Conservation (phyloP, 371 early-diverging fungal species). For the Amoeboaphelidium occidentale region DNA sequence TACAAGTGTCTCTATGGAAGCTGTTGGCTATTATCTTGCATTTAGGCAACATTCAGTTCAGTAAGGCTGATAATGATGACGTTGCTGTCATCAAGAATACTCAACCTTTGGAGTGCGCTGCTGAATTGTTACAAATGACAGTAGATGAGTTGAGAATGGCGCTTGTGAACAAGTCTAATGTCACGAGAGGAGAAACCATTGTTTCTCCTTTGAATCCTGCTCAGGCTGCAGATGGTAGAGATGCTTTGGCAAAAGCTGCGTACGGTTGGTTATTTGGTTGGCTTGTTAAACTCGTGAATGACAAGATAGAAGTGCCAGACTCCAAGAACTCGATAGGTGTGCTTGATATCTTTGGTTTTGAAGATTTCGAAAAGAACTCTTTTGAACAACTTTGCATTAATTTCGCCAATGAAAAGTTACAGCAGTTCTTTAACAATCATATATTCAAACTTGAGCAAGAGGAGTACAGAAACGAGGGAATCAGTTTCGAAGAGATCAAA, state of each 20-base stretch:
- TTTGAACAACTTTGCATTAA: constrained; percentile 40
- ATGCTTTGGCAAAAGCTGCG: constrained; percentile 20
- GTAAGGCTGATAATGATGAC: not conserved
- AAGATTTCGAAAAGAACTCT: constrained; percentile 29
- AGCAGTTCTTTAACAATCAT: constrained; percentile 33
- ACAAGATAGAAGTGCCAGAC: constrained; percentile 5
- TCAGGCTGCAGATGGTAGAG: constrained; percentile 10
- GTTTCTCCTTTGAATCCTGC: constrained; percentile 5
- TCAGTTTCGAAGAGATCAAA: constrained; percentile 31
- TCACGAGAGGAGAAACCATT: constrained; percentile 16
- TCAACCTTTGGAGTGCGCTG: constrained; percentile 6
- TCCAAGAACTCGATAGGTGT: constrained; percentile 25
- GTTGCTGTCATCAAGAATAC: constrained; percentile 5
- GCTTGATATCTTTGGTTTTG: constrained; percentile 51
- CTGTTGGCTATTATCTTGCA: constrained; percentile 15
- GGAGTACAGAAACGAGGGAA: constrained; percentile 29
- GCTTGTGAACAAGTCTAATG: constrained; percentile 13
- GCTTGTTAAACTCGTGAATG: constrained; percentile 27
- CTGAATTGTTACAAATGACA: constrained; percentile 17
- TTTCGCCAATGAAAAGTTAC: constrained; percentile 34
- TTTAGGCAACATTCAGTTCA: constrained; percentile 16
- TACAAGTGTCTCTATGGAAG: not conserved
- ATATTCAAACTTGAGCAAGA: constrained; percentile 32
- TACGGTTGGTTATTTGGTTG: constrained; percentile 32
- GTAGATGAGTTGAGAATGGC: constrained; percentile 13